Evolutionary conservation across 2,329 filamentous ascomycete species (phyloP), one percentile per base, ranked within the genome.

Genomic region (Cladobotryum mycophilum): DNA sequence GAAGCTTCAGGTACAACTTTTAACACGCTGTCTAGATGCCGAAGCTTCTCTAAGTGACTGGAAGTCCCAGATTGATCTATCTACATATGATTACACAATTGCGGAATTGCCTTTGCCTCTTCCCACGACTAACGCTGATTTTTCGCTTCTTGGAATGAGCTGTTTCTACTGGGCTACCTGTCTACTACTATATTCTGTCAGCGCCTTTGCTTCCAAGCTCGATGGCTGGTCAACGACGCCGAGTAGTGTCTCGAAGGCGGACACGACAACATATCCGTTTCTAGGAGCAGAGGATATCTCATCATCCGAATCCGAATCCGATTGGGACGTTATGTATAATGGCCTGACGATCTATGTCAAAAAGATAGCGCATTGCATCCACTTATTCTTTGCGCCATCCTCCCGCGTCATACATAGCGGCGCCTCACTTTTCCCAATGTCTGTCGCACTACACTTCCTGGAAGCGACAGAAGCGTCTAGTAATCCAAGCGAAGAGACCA

Each of bases 381-480:
- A 50, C 17, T 36, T 50, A 3, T 50, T 50, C 38, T 45, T 50
- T 45, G 42, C 40, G 22, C 48, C 48, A 35, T 41, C 43, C 11
- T 41, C 48, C 2, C 41, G 48, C 2, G 25, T 41, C 14, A 42
- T 50, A 9, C 48, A 50, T 4, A 42, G 41, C 9, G 22, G 36
- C 13, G 44, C 48, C 3, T 41, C 35, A 2, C 36, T 50, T 18
- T 50, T 50, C 4, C 42, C 48, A 4, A 41, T 41, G 14, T 34
- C 45, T 4, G 40, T 36, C n/a, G 48, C 42, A 14, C 34, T 20
- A 41, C 41, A 30, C 9, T 50, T 45, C 25, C 44, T 45, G 18
- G 41, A 50, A 30, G 34, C 37, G 22, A 41, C 20, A 11, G 22
- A 45, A 7, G n/a, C 15, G 8, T 45, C 48, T n/a, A 36, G 48